Evolutionary conservation across 2,329 filamentous ascomycete species (phyloP), one percentile per base, ranked within the genome.

Genomic region (Celoporthe dispersa): DNA sequence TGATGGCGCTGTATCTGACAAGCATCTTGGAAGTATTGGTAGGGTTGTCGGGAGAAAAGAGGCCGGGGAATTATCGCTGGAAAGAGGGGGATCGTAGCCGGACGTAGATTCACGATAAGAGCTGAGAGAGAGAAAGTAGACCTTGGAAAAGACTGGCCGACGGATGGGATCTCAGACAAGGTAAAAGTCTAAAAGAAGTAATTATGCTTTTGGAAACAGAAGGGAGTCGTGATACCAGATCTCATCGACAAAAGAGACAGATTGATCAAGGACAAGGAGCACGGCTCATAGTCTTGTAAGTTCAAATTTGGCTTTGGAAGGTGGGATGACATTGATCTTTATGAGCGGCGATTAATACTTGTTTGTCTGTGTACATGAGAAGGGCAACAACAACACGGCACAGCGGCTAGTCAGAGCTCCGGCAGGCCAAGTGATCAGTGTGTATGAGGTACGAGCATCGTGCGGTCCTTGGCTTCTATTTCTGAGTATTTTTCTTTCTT

Each of bases 391-490:
- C 25, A 37, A 37, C 37, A 22, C 19, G 41, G 64, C 33, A 53
- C 64, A 63, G 66, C 69, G 69, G 69, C 69, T 65, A 65, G 62
- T 28, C 2, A 22, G 55, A 31, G 66, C 69, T 71, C 69, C 69
- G 69, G 60, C 44, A 14, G 60, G 69, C 69, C 69, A 68, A 71
- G 69, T 68, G 9, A 66, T 44, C 53, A 39, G 63, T 60, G 66
- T 71, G 69, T 70, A 48, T 66, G 66, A 67, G 62, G 39, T 31
- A 25, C 39, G 35, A 28, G 41, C 48, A 59, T 51, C 61, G n/a
- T 63, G 39, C 33, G 35, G 44, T 60, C 44, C 64, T 66, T 48
- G 41, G 69, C 51, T 57, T 65, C 69, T 68, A 68, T 68, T 71
- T 9, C 67, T 61, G 55, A 35, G 28, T 44, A 9, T 55, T 60